Evolutionary conservation across 345 rosid species (phyloP).

Genomic region (Eucalyptus curtisii): DNA sequence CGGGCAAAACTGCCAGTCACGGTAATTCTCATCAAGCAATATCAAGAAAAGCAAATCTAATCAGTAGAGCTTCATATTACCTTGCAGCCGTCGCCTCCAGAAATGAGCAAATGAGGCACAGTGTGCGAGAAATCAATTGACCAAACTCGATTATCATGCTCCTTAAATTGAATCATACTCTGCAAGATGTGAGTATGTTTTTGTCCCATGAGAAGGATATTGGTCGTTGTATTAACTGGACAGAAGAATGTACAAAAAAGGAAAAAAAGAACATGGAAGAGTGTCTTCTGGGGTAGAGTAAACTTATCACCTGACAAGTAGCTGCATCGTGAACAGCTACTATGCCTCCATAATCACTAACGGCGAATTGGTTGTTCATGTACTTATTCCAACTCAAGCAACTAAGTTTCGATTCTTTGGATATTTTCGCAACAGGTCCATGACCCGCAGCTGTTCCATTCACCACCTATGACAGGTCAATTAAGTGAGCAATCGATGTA

Average conservation of each 20-base stretch:
- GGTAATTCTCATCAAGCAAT: neutral
- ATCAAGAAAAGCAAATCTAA: neutral
- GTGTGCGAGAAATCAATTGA: slow-evolving; percentile 54
- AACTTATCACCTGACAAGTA: slow-evolving; percentile 33
- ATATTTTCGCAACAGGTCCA: slow-evolving; percentile 42
- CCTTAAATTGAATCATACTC: slow-evolving; percentile 59
- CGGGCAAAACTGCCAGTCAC: neutral
- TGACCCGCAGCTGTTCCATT: slow-evolving; percentile 44
- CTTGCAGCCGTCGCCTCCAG: slow-evolving; percentile 61
- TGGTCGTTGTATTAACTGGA: neutral
- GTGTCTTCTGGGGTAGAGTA: neutral
- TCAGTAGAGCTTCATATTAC: slow-evolving; percentile 2
- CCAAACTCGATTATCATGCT: slow-evolving; percentile 61
- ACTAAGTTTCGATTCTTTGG: slow-evolving; percentile 51
- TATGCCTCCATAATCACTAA: slow-evolving; percentile 61
- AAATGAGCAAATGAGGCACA: slow-evolving; percentile 52
- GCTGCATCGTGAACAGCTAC: slow-evolving; percentile 50
- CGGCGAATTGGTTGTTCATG: slow-evolving; percentile 44
- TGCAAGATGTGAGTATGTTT: neutral
- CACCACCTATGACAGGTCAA: slow-evolving; percentile 20
- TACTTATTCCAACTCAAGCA: slow-evolving; percentile 66
- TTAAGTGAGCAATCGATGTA: neutral
- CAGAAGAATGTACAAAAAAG: neutral
- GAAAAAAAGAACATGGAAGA: neutral
- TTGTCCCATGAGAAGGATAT: neutral